These are phyloP conservation scores for Naematelia aurantialba DNA, from an alignment of 768 basidiomycete species.

Conservation along the genomic window DNA sequence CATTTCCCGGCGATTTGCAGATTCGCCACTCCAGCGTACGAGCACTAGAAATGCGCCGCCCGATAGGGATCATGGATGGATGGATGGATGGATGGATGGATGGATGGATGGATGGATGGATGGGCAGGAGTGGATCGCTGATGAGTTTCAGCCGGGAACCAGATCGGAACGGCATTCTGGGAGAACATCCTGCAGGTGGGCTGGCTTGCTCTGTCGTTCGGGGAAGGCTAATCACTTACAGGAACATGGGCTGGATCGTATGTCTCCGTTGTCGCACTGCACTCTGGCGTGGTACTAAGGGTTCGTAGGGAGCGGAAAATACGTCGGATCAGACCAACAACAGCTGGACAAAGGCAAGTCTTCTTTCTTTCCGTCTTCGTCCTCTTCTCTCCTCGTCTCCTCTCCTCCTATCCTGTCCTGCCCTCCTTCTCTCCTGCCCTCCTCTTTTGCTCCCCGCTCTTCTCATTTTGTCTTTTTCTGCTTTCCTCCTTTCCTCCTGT, in stretches of 20 bases:
- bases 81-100: too few species aligned
- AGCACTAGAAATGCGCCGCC: too few species aligned
- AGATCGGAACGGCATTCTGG: slow-evolving; percentile 65
- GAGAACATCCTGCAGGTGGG: slow-evolving; percentile 73
- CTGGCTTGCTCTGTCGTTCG: slow-evolving; percentile 39
- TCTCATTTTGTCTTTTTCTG: neutral
- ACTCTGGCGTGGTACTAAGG: neutral
- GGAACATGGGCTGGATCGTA: slow-evolving; percentile 45
- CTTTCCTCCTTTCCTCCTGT: neutral
- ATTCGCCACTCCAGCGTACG: neutral
- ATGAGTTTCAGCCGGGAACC: slow-evolving; percentile 31
- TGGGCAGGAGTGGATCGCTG: neutral
- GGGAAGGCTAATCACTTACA: slow-evolving; percentile 6
- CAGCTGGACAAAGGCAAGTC: slow-evolving; percentile 67
- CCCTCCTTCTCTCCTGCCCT: neutral
- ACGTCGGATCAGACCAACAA: slow-evolving; percentile 67
- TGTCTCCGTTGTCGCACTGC: slow-evolving; percentile 1
- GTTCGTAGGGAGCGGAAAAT: slow-evolving; percentile 47
- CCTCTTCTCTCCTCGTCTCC: neutral
- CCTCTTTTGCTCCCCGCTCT: neutral
- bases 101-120: neutral
- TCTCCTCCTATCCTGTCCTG: neutral
- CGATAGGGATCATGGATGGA: too few species aligned
- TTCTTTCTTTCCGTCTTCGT: neutral
- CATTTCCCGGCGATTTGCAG: neutral